Evolutionary conservation across 257 asterid species (phyloP).

Genomic region (Anisodus tanguticus): DNA sequence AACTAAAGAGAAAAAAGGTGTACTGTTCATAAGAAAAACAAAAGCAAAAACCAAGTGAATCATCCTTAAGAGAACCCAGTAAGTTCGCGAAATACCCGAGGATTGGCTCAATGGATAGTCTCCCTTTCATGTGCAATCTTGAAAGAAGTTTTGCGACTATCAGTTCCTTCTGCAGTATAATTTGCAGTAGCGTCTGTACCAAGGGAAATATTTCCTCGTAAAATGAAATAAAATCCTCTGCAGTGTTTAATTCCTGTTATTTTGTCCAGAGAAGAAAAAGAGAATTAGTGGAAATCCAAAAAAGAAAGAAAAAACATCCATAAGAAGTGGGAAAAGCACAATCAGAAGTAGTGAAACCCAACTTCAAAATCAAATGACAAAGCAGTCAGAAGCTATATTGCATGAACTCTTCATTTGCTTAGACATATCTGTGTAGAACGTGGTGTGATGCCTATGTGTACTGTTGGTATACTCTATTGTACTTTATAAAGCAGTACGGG

Average conservation of each 20-base stretch:
- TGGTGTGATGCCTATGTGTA: conserved; percentile 4
- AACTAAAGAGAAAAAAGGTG: background rate
- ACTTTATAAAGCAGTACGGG: too few relatives aligned
- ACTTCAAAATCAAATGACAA: conserved; percentile 23
- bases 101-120: conserved; percentile 82
- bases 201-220: conserved; percentile 81
- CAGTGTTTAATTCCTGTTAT: conserved; percentile 89
- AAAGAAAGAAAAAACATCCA: conserved; percentile 16
- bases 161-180: conserved; percentile 77
- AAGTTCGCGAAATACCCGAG: conserved; percentile 58
- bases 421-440: background rate
- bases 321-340: conserved; percentile 14
- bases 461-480: background rate
- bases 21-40: background rate
- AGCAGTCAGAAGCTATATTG: background rate
- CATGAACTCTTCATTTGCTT: conserved; percentile 21
- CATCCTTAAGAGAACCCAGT: background rate
- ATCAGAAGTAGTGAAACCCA: background rate
- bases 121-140: conserved; percentile 67
- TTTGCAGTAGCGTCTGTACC: conserved; percentile 89
- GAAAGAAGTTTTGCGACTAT: conserved; percentile 64
- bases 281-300: conserved; percentile 18
- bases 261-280: conserved; percentile 24
- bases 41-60: conserved; percentile 15
- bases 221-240: conserved; percentile 84